Base-by-base conservation (phyloP, 805 yeast species). In the Spathaspora sp. region DNA sequence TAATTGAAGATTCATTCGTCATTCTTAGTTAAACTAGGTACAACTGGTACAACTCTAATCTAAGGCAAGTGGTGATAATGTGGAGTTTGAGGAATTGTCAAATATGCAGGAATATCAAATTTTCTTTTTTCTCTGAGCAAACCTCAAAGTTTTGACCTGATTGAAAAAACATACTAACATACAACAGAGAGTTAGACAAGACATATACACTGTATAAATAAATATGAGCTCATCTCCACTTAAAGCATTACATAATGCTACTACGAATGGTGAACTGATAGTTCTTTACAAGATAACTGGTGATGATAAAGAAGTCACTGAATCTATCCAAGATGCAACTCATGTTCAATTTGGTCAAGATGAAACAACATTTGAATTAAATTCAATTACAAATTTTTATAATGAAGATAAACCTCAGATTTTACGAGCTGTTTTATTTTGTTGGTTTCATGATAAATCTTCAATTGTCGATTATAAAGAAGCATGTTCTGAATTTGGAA, bases 391-490 rank as follows among this genome's bases (percentile, higher is more conserved):
- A 10, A 76, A 78, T 48, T 86, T 86, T 60, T 70, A 74, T 47
- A 76, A 79, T 44, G 84, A 82, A 49, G 80, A 67, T 29, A 64
- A 65, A 16, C 68, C 73, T 19, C 78, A 82, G 44, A 72, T 77
- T 14, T 70, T 90, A 51, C 74, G 81, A 55, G 82, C 88, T 0
- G 82, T 87, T 2, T 75, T 81, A 39, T 89, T 88, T 60, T 87
- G 94, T 57, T 93, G 96, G 94, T 56, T 83, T 26, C 83, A 83
- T 56, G 83, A 80, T 53, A 89, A 87, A 50, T 76, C 87, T 26
- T 79, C 85, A 40, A 86, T 91, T 44, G 86, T 97, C 11, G 96
- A 89, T 50, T 92, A 93, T 65, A 79, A 90, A 53, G 78, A 83
- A 10, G 84, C 81, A 39, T 89, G 97, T 56, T 86, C 82, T 60